Conservation (phyloP, 2,329 filamentous ascomycete species). For the Colletotrichum coccodes region DNA sequence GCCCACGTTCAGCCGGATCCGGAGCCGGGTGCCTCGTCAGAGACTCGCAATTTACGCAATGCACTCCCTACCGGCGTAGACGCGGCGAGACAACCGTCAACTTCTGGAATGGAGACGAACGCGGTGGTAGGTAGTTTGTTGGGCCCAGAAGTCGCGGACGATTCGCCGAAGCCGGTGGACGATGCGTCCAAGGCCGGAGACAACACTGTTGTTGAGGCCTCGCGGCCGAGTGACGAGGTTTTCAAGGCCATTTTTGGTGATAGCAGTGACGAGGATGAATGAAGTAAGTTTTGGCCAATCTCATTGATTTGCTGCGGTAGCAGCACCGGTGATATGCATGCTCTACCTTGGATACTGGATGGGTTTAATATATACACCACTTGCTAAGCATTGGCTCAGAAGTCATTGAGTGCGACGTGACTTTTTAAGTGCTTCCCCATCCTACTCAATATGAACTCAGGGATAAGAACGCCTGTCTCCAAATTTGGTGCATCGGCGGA, state of each 20-base stretch:
- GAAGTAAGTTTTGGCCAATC: slow-evolving; percentile 11
- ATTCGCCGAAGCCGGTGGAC: not conserved
- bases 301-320: not conserved
- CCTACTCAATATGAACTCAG: no score
- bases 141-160: not conserved
- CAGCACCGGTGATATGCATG: not conserved
- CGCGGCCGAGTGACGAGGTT: slow-evolving; percentile 52
- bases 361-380: not conserved
- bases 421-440: no score
- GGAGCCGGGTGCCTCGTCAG: slow-evolving; percentile 33
- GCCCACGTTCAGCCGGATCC: slow-evolving; percentile 70
- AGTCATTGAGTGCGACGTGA: not conserved
- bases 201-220: not conserved
- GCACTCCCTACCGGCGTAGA: not conserved
- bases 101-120: not conserved
- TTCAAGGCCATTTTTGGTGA: slow-evolving; percentile 96
- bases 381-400: not conserved
- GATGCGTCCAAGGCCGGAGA: slow-evolving; percentile 28
- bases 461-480: not conserved
- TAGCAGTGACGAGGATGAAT: slow-evolving; percentile 71
- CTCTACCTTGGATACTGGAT: not conserved
- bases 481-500: not conserved
- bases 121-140: not conserved
- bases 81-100: not conserved
- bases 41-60: not conserved